phyloP scores from a whole-genome alignment of 2,329 filamentous ascomycete genomes.

The Tetracladium maxilliforme region DNA sequence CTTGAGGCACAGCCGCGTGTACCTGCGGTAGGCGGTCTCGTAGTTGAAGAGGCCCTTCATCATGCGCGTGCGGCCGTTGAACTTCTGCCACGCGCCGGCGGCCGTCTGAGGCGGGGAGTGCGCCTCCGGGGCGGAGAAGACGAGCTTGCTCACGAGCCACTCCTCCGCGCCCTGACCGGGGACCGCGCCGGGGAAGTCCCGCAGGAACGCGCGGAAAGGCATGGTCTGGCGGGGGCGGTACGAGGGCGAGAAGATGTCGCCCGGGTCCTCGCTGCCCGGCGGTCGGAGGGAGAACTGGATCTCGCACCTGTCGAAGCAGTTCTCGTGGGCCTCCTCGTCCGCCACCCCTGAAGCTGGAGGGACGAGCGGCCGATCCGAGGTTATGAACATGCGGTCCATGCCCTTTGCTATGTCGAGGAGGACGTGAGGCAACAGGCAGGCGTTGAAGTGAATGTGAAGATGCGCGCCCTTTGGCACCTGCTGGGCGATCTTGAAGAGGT shows the following conservation, averaged over 20 bases:
- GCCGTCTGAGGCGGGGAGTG: constrained; percentile 31
- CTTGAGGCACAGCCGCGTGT: constrained; percentile 42
- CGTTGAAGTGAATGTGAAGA: constrained; percentile 65
- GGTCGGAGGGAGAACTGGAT: constrained; percentile 43
- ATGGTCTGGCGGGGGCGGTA: too few relatives aligned
- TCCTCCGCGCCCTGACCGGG: too few relatives aligned
- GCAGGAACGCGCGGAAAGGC: too few relatives aligned
- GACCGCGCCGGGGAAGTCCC: too few relatives aligned
- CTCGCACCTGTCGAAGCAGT: constrained; percentile 37
- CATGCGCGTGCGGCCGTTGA: constrained; percentile 54
- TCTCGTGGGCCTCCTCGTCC: constrained; percentile 17
- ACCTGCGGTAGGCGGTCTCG: constrained; percentile 42
- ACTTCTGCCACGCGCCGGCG: constrained; percentile 39
- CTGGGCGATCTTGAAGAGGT: constrained; percentile 38
- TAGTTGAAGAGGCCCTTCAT: constrained; percentile 63
- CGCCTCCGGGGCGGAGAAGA: constrained; percentile 45
- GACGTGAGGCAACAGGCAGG: constrained; percentile 47
- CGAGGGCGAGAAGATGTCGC: too few relatives aligned
- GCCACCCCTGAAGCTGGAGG: constrained; percentile 23
- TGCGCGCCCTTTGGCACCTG: constrained; percentile 58
- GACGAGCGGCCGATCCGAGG: too few relatives aligned
- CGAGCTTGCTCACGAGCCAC: constrained; percentile 49
- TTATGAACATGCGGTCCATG: constrained; percentile 55
- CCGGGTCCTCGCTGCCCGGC: constrained; percentile 7
- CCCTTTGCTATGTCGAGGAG: constrained; percentile 37